A percentile compares a stretch with the other conserved stretches of the same genome.
Evolutionary conservation across 2,329 filamentous ascomycete genomes (phyloP).

Genomic region (Fusarium sublunatum): DNA sequence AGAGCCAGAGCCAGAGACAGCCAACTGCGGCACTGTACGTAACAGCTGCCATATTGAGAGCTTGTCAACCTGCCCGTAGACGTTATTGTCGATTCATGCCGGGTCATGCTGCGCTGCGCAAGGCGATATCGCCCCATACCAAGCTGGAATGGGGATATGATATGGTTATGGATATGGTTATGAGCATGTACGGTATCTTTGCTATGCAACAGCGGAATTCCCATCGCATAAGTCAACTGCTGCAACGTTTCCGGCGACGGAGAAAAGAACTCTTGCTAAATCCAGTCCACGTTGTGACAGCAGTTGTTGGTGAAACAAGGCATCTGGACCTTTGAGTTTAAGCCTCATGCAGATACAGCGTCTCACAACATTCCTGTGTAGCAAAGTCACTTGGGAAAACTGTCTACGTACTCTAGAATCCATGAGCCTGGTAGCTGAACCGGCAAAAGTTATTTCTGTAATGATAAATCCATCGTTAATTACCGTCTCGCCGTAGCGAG

Average conservation of each 20-base stretch:
- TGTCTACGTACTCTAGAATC: conserved; percentile 17
- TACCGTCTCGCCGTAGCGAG: no score
- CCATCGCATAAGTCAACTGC: no score
- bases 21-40: conserved; percentile 19
- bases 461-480: no score
- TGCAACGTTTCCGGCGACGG: conserved; percentile 7
- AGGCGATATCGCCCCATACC: conserved; percentile 19
- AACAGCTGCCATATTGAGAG: conserved; percentile 28
- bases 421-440: conserved; percentile 19
- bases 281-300: conserved; percentile 14
- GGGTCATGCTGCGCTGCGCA: conserved; percentile 19
- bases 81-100: conserved; percentile 9
- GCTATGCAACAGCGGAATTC: no score
- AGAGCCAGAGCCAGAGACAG: no score
- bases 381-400: conserved; percentile 10
- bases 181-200: no score
- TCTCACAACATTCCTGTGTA: conserved; percentile 26
- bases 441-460: not conserved
- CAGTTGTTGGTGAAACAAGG: conserved; percentile 17
- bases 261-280: conserved; percentile 8
- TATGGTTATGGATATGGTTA: no score
- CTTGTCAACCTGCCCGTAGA: conserved; percentile 13
- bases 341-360: conserved; percentile 24
- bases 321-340: conserved; percentile 23
- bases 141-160: conserved; percentile 25